These are phyloP conservation scores for Pichia californica DNA, from an alignment of 805 yeast genomes.

Conservation along the genomic window DNA sequence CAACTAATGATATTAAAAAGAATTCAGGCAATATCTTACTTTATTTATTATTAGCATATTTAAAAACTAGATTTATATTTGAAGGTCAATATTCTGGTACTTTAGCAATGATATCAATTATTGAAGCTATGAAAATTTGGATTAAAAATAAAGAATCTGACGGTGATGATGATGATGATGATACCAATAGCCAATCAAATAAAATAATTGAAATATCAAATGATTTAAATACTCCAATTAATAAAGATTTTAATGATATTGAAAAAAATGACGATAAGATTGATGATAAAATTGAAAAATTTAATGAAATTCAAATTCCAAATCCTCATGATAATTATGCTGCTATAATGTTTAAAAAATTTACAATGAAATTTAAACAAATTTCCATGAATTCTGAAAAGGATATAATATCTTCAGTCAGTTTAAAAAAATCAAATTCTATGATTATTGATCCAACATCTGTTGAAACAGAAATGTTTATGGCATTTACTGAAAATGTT, in stretches of 20 bases:
- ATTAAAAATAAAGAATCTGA: constrained; percentile 12
- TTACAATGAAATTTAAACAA: neutral
- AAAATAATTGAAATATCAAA: neutral
- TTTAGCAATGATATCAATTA: constrained; percentile 31
- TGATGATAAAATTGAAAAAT: too few relatives aligned
- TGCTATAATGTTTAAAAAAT: neutral
- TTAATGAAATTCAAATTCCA: too few relatives aligned
- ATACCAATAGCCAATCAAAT: neutral
- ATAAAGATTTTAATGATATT: neutral
- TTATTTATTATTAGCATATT: constrained; percentile 34
- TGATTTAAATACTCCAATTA: neutral
- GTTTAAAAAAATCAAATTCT: neutral
- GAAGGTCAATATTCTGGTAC: constrained; percentile 26
- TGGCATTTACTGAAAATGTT: neutral
- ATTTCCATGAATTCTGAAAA: neutral
- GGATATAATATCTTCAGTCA: too few relatives aligned
- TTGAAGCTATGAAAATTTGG: constrained; percentile 30
- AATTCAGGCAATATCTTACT: constrained; percentile 36
- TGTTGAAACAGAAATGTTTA: neutral
- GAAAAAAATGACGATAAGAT: too few relatives aligned
- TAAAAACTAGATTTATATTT: constrained; percentile 32
- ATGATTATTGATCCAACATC: constrained; percentile 1
- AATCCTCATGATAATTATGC: neutral
- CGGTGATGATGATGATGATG: neutral
- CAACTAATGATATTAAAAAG: constrained; percentile 21